Conservation (phyloP, 1,284 basidiomycete genomes). For the Sparassis latifolia region DNA sequence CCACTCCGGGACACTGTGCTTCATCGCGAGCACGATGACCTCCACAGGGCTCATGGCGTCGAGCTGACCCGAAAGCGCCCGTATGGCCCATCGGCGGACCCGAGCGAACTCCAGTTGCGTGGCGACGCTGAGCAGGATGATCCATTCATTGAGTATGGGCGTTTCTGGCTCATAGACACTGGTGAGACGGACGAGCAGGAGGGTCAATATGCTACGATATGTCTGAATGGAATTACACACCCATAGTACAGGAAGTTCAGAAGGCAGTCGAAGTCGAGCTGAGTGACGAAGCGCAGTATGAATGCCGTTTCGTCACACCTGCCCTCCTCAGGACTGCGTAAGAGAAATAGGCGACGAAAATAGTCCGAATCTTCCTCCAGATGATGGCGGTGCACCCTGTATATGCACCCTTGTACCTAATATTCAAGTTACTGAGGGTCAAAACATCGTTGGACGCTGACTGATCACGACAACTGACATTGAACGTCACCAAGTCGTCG, state of each 20-base stretch:
- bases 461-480: slow-evolving; percentile 9
- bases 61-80: slow-evolving; percentile 22
- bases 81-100: slow-evolving; percentile 26
- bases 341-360: slow-evolving; percentile 24
- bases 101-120: slow-evolving; percentile 25
- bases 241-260: slow-evolving; percentile 23
- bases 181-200: background rate
- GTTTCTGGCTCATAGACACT: slow-evolving; percentile 25
- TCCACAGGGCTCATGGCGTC: slow-evolving; percentile 26
- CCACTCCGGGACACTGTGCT: slow-evolving; percentile 32
- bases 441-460: background rate
- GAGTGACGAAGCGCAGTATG: slow-evolving; percentile 14
- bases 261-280: slow-evolving; percentile 20
- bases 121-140: slow-evolving; percentile 30
- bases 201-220: background rate
- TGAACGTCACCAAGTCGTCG: slow-evolving; percentile 21
- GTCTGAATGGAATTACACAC: slow-evolving; percentile 5
- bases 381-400: slow-evolving; percentile 28
- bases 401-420: slow-evolving; percentile 24
- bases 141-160: slow-evolving; percentile 26
- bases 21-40: slow-evolving; percentile 30
- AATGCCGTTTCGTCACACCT: slow-evolving; percentile 18
- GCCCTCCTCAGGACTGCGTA: slow-evolving; percentile 13
- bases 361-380: slow-evolving; percentile 26
- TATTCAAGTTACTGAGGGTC: background rate